Evolutionary conservation across 164 flowering plant species (phyloP), one percentile per base, ranked within the genome.

Genomic region (Santalum album): DNA sequence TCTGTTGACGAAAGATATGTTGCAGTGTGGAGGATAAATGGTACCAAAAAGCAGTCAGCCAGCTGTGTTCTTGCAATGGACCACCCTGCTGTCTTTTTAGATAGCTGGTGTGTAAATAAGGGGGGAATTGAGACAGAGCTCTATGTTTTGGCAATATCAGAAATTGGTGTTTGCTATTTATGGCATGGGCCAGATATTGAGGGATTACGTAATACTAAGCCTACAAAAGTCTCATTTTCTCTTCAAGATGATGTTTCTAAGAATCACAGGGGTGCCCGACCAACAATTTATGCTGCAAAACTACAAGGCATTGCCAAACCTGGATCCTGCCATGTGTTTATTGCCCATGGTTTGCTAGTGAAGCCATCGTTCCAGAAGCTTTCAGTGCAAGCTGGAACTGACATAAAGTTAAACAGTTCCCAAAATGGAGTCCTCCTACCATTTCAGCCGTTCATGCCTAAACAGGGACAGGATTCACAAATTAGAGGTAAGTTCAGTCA

Each of bases 11-110:
- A 92, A 71, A 84, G 86, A 71, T 76, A 83, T 70, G 27, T 89
- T 65, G 90, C 88, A 38, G 43, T 87, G 2, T 92, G 99, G 99
- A 75, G 68, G 57, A 56, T 78, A 54, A 87, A 72, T 72, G 85
- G 84, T 44, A 54, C 65, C 63, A 89, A 82, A 70, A 81, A 73
- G 54, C 69, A 79, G 63, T 75, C 90, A 35, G 82, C 95, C 24
- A 70, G 77, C 55, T 77, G 85, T 65, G 75, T 77, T 45, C 95
- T 92, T 66, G 75, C 90, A 25, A 84, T 92, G 96, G 99, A 92
- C 61, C 90, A 87, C 53, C 96, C 99, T 60, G 83, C 99, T 58
- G 78, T 89, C 40, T 82, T 65, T 57, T 45, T 92, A 26, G 96
- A 92, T 58, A 61, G 80, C 60, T 73, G 67, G 62, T 63, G 66